phyloP scores from a whole-genome alignment of 1,284 basidiomycete genomes.

The Serendipita sp. region DNA sequence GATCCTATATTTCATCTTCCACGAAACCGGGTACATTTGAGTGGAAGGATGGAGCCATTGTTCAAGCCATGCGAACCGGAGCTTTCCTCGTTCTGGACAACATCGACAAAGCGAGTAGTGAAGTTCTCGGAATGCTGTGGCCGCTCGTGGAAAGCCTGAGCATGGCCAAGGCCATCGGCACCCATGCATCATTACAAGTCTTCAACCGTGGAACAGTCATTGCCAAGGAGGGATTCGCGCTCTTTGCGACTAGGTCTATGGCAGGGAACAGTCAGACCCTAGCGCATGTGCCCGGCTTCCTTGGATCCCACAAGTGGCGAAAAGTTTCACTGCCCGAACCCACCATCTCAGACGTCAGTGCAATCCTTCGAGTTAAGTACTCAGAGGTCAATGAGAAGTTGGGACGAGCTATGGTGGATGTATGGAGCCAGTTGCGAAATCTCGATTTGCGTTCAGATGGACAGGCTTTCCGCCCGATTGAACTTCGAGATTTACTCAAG shows the following conservation, averaged over 20 bases:
- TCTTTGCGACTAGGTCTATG: slow-evolving; percentile 71
- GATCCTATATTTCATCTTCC: slow-evolving; percentile 84
- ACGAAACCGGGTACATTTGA: slow-evolving; percentile 82
- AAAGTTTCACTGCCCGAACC: slow-evolving; percentile 57
- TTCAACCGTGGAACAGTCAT: slow-evolving; percentile 55
- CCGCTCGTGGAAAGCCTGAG: slow-evolving; percentile 73
- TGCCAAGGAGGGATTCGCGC: slow-evolving; percentile 58
- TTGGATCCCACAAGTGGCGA: slow-evolving; percentile 67
- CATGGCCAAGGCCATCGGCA: slow-evolving; percentile 62
- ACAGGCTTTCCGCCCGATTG: slow-evolving; percentile 46
- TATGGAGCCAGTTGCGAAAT: slow-evolving; percentile 46
- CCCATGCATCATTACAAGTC: slow-evolving; percentile 51
- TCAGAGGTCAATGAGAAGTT: slow-evolving; percentile 39
- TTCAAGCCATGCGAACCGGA: slow-evolving; percentile 81
- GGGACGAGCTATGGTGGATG: slow-evolving; percentile 35
- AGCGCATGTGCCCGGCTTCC: slow-evolving; percentile 50
- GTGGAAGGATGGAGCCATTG: slow-evolving; percentile 91
- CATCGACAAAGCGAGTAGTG: slow-evolving; percentile 76
- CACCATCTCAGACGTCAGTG: slow-evolving; percentile 46
- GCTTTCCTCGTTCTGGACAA: slow-evolving; percentile 92
- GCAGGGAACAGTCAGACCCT: slow-evolving; percentile 28
- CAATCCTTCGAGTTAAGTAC: slow-evolving; percentile 57
- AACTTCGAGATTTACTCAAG: slow-evolving; percentile 78
- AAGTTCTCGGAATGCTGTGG: slow-evolving; percentile 73
- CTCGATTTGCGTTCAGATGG: slow-evolving; percentile 28